phyloP scores from a whole-genome alignment of 169 alveolate genomes.

The Cryptosporidium sp. region DNA sequence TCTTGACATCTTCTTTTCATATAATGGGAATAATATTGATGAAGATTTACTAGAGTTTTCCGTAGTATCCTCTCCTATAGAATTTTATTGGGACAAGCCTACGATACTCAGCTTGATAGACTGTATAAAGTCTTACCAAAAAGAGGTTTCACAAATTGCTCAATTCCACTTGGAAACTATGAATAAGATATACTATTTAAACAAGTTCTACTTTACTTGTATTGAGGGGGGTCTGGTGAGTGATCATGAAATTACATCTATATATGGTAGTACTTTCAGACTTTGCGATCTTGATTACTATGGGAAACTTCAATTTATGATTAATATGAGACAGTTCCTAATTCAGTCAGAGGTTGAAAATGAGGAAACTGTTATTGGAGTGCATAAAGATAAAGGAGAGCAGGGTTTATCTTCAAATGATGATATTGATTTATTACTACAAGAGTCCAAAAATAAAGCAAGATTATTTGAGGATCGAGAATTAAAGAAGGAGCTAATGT shows the following conservation, averaged over 20 bases:
- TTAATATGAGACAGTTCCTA: constrained; percentile 16
- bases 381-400: neutral
- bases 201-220: constrained; percentile 13
- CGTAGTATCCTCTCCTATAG: constrained; percentile 52
- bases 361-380: neutral
- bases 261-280: constrained; percentile 31
- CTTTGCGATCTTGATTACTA: constrained; percentile 1
- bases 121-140: constrained; percentile 33
- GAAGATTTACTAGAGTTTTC: constrained; percentile 19
- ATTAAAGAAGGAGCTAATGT: neutral
- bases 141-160: constrained; percentile 3
- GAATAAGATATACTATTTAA: constrained; percentile 5
- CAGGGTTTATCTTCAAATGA: neutral
- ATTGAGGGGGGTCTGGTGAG: constrained; percentile 1
- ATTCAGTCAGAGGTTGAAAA: neutral
- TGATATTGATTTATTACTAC: neutral
- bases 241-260: constrained; percentile 3
- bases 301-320: constrained; percentile 13
- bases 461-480: neutral
- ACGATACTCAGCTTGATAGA: constrained; percentile 30
- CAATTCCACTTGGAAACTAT: constrained; percentile 4
- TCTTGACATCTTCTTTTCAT: constrained; percentile 29
- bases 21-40: neutral
- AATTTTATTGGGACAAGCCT: constrained; percentile 71
- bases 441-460: neutral